These are phyloP conservation scores for Botrytis sinoallii DNA, from an alignment of 2,329 filamentous ascomycete genomes.

Conservation along the genomic window DNA sequence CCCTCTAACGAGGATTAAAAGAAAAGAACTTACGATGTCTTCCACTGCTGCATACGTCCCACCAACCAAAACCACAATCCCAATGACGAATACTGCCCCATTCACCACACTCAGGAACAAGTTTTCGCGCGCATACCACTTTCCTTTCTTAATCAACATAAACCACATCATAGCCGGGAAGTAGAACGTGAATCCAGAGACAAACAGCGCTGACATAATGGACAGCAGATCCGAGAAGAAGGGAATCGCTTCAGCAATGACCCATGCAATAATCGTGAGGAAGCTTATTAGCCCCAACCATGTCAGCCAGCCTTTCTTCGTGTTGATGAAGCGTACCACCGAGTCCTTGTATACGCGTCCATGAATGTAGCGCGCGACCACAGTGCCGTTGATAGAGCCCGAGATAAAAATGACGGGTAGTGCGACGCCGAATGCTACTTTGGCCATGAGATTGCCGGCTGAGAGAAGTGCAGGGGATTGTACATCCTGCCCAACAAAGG, in stretches of 20 bases:
- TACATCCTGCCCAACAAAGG: conserved; percentile 54
- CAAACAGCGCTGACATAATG: conserved; percentile 49
- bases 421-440: conserved; percentile 58
- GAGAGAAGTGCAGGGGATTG: conserved; percentile 57
- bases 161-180: conserved; percentile 28
- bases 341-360: conserved; percentile 30
- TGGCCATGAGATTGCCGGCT: conserved; percentile 48
- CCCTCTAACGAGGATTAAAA: not conserved
- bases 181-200: conserved; percentile 34
- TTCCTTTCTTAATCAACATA: conserved; percentile 30
- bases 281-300: conserved; percentile 46
- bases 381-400: conserved; percentile 57
- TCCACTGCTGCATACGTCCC: not conserved
- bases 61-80: not conserved
- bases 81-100: not conserved
- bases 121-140: conserved; percentile 31
- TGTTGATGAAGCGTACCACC: not conserved
- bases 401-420: conserved; percentile 61
- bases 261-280: conserved; percentile 60
- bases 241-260: conserved; percentile 68
- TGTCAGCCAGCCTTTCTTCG: not conserved
- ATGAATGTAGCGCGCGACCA: conserved; percentile 42
- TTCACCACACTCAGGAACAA: conserved; percentile 8
- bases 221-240: conserved; percentile 62
- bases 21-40: not conserved